Evolutionary conservation across 306 rosid genomes (phyloP), one percentile per base, ranked within the genome.

Genomic region (Quercus glauca): DNA sequence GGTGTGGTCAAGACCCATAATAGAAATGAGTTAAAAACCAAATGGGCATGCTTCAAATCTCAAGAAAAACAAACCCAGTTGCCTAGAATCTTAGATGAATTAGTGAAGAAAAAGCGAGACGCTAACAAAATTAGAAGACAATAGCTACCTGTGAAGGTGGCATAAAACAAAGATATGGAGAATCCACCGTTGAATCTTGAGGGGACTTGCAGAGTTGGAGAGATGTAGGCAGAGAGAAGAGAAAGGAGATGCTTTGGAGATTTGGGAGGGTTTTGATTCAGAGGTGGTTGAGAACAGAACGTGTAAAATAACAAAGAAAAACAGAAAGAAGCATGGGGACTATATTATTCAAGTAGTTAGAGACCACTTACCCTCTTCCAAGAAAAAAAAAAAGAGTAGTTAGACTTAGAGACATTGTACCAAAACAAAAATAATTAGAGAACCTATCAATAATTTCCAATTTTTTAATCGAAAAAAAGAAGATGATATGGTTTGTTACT

Each of bases 21-120:
- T 21, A 74, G 25, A 33, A 69, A 76, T 79, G 63, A 57, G 33
- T 14, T 13, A 73, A 67, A 64, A 76, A 77, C 79, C 72, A 74
- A 80, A 84, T 67, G 83, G 71, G 83, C 80, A 82, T 57, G 81
- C 78, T 84, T 85, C 76, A 74, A 84, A 76, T 75, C 76, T 70
- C 70, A 68, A 80, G 72, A 67, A 76, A 75, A 55, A 82, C 80
- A 65, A 9, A 18, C 59, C 83, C 86, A 33, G 83, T 85, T 79
- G 82, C 70, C 37, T 49, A 69, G 8, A 77, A 77, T 63, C 59
- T 73, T 25, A 28, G 37, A 55, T 55, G 73, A 17, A 12, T 3
- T 74, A 31, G 52, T 67, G 51, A 51, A 13, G 19, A 29, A 17
- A 17, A 12, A 14, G 53, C 10, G 58, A 43, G 35, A 33, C 43